These are phyloP conservation scores for Lactarius sanguifluus DNA, from an alignment of 768 basidiomycete genomes.

Conservation along the genomic window DNA sequence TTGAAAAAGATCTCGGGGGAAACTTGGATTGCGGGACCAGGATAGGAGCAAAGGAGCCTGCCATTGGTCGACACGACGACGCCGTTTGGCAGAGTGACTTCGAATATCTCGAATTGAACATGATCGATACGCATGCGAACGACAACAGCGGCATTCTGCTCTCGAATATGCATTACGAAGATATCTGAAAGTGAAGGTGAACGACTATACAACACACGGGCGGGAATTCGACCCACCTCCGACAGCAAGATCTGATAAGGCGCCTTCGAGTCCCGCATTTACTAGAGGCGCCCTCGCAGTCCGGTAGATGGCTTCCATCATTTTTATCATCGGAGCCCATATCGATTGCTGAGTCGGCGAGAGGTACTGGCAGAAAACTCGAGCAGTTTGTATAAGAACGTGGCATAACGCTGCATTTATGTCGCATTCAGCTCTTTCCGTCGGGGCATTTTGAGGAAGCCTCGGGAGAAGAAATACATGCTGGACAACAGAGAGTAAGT, in stretches of 20 bases:
- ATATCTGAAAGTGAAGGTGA: not conserved
- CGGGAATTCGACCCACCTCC: slow-evolving; percentile 1
- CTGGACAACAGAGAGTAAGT: slow-evolving; percentile 1
- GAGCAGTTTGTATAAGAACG: slow-evolving; percentile 7
- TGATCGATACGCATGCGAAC: not conserved
- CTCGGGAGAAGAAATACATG: slow-evolving; percentile 24
- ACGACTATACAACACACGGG: not conserved
- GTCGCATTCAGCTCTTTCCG: not conserved
- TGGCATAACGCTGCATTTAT: slow-evolving; percentile 9
- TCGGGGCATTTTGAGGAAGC: slow-evolving; percentile 12
- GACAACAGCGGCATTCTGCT: slow-evolving; percentile 15
- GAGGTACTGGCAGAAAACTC: not conserved
- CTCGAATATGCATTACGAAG: slow-evolving; percentile 14
- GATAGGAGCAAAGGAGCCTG: slow-evolving; percentile 34
- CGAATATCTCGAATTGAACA: slow-evolving; percentile 36
- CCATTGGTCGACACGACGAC: slow-evolving; percentile 41
- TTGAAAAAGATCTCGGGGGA: slow-evolving; percentile 23
- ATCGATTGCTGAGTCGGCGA: not conserved
- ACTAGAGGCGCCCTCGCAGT: not conserved
- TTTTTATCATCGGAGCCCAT: slow-evolving; percentile 9
- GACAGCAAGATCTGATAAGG: not conserved
- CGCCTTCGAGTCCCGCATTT: not conserved
- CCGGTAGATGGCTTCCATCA: not conserved
- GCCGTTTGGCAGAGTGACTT: slow-evolving; percentile 41
- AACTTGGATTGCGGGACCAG: slow-evolving; percentile 44